Evolutionary conservation across 1,284 basidiomycete genomes (phyloP), one percentile per base, ranked within the genome.

Genomic region (Papiliotrema fonsecae): DNA sequence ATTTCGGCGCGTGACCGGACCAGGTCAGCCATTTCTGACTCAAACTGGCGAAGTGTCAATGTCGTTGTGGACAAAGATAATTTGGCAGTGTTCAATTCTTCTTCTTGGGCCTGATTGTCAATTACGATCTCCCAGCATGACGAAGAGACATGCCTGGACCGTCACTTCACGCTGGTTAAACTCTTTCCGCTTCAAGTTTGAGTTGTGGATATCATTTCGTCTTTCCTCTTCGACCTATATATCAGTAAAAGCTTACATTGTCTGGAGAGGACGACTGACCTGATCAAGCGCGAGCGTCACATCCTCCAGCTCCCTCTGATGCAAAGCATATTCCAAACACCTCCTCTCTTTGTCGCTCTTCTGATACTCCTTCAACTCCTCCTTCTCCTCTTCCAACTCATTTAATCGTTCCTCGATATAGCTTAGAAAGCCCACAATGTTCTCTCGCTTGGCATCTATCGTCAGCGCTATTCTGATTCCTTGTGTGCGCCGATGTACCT

Each of bases 311-410:
- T 98, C 93, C 31, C 88, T 80, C 60, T 91, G 87, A 73, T 96
- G 90, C 51, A 98, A 74, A 1, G 91, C 88, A 69, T 98, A 98
- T 69, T 99, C 96, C 59, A 98, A 78, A 72, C 92, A 97, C 47
- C 94, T 79, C 41, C 94, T 79, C 55, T 97, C 91, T 67, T 88
- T 87, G 69, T 99, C 96, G 69, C 92, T 92, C 57, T 87, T 84
- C 69, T 97, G 90, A 67, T 90, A 99, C 70, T 97, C 90, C 65
- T 92, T 92, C 46, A 99, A 76, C 72, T 99, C 96, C 57, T 94
- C 88, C 73, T 97, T 97, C 73, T 99, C 96, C 61, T 92, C 88
- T 65, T 97, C 93, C 4, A 98, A 83, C 73, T 98, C 96, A 5
- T 78, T 76, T 44, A 98, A 76, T 2, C 94, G 84, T 10, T 86